Evolutionary conservation across 192 early-diverging fungal genomes (phyloP).

Genomic region (Linderina pennispora): DNA sequence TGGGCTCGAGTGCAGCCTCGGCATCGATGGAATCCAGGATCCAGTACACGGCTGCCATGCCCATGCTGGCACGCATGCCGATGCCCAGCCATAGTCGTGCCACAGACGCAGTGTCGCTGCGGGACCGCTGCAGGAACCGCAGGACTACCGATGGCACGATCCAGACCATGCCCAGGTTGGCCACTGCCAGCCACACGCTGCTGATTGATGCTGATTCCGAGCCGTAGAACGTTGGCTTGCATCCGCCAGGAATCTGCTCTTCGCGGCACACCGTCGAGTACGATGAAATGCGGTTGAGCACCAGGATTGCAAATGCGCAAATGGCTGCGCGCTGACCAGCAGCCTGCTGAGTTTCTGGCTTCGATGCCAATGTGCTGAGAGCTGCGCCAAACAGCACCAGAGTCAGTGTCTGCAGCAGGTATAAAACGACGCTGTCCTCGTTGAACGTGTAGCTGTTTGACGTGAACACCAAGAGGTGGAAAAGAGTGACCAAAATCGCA

Average conservation of each 20-base stretch:
- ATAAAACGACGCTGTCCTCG: slow-evolving; percentile 72
- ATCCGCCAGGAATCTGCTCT: slow-evolving; percentile 77
- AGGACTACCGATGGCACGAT: slow-evolving; percentile 35
- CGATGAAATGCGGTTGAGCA: slow-evolving; percentile 49
- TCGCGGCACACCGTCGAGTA: slow-evolving; percentile 79
- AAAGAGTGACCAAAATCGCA: slow-evolving; percentile 26
- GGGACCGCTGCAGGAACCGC: slow-evolving; percentile 39
- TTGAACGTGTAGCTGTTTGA: slow-evolving; percentile 90
- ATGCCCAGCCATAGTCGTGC: slow-evolving; percentile 48
- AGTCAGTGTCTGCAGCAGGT: slow-evolving; percentile 63
- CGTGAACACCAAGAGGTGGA: slow-evolving; percentile 60
- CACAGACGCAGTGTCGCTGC: slow-evolving; percentile 50
- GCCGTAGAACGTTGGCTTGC: slow-evolving; percentile 76
- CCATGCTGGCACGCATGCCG: slow-evolving; percentile 52
- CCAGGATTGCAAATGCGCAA: slow-evolving; percentile 47
- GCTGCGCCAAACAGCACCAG: slow-evolving; percentile 19
- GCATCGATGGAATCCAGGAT: slow-evolving; percentile 46
- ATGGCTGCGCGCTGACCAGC: slow-evolving; percentile 37
- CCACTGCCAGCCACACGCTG: slow-evolving; percentile 8
- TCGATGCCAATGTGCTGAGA: neutral
- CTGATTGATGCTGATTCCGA: slow-evolving; percentile 36
- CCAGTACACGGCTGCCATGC: slow-evolving; percentile 51
- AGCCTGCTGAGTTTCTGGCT: slow-evolving; percentile 8
- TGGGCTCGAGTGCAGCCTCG: neutral
- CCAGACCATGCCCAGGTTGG: slow-evolving; percentile 28